phyloP scores from a whole-genome alignment of 257 asterid genomes.

The Jacaranda mimosifolia region DNA sequence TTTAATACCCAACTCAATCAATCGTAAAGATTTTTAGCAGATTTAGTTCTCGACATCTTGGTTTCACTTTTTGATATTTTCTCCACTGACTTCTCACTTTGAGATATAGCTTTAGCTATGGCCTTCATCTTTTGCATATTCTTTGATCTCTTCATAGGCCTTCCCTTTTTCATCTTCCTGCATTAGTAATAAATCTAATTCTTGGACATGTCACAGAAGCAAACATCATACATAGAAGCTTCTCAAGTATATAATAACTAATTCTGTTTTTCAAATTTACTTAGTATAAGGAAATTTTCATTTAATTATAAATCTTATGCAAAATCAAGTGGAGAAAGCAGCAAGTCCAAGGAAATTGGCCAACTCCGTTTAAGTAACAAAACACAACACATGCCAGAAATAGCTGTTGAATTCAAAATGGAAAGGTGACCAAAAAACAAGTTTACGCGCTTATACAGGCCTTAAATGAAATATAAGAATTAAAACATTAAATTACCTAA shows the following conservation, averaged over 20 bases:
- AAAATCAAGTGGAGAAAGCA: background rate
- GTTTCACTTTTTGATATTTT: slow-evolving; percentile 58
- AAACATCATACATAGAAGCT: background rate
- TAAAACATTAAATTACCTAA: background rate
- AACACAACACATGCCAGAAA: background rate
- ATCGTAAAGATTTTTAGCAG: slow-evolving; percentile 70
- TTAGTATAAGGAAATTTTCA: too few relatives aligned
- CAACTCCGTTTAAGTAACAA: background rate
- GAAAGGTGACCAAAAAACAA: background rate
- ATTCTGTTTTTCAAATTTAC: background rate
- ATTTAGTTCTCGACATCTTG: slow-evolving; percentile 60
- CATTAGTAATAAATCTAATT: slow-evolving; percentile 20
- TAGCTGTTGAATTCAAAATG: background rate
- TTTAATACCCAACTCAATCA: slow-evolving; percentile 22
- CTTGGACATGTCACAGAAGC: background rate
- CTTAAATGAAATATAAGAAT: background rate
- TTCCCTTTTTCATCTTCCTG: slow-evolving; percentile 65
- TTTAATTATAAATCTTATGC: background rate
- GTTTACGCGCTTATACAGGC: background rate
- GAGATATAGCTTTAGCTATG: slow-evolving; percentile 67
- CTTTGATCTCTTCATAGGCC: slow-evolving; percentile 76
- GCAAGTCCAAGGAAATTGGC: background rate
- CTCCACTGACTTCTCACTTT: slow-evolving; percentile 54
- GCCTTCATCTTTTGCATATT: slow-evolving; percentile 74
- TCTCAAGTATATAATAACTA: background rate